phyloP scores from a whole-genome alignment of 75 land plant genomes.

The Chamaecyparis obtusa region DNA sequence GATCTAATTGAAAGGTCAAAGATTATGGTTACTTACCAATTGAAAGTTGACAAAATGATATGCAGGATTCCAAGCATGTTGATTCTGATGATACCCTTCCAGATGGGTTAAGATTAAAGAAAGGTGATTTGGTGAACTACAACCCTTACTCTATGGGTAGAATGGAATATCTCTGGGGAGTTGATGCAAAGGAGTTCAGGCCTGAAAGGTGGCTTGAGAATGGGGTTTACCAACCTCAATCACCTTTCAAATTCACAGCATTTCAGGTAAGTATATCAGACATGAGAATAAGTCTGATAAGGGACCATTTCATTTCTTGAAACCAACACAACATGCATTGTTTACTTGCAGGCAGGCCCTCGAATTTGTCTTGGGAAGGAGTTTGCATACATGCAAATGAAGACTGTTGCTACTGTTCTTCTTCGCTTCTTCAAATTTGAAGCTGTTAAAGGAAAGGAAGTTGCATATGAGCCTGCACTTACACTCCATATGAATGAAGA shows the following conservation, averaged over 20 bases:
- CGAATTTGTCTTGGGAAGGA: constrained; percentile 60
- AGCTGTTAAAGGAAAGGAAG: constrained; percentile 16
- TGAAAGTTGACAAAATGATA: background rate
- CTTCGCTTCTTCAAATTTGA: constrained; percentile 27
- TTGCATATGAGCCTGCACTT: constrained; percentile 22
- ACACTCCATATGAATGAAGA: constrained; percentile 38
- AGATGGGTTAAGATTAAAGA: constrained; percentile 51
- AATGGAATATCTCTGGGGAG: constrained; percentile 53
- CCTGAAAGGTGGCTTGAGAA: constrained; percentile 76
- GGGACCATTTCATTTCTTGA: background rate
- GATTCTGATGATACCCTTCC: constrained; percentile 57
- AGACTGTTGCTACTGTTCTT: constrained; percentile 40
- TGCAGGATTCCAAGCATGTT: constrained; percentile 47
- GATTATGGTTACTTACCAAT: background rate
- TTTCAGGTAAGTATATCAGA: constrained; percentile 40
- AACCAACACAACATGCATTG: background rate
- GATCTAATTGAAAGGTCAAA: background rate
- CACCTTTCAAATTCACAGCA: constrained; percentile 61
- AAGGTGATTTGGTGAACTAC: constrained; percentile 40
- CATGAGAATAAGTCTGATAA: background rate
- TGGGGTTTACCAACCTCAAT: constrained; percentile 46
- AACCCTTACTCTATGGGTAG: constrained; percentile 61
- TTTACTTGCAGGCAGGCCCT: constrained; percentile 42
- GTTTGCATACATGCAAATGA: constrained; percentile 64
- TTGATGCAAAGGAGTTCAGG: constrained; percentile 54